Evolutionary conservation across 257 asterid genomes (phyloP).

Genomic region (Parsonsia alboflavescens): DNA sequence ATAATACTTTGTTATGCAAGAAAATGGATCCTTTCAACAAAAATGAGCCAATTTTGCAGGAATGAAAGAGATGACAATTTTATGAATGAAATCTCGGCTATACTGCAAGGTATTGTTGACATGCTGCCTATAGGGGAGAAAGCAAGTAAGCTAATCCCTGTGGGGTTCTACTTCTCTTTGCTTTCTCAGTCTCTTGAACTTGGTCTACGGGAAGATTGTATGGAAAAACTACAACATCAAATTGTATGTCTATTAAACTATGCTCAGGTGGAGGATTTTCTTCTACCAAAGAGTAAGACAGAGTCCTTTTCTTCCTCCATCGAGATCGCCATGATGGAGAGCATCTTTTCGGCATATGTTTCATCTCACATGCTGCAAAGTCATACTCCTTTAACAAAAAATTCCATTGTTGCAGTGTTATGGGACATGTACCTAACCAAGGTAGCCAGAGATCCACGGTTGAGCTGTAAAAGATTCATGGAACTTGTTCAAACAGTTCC

Average conservation of each 20-base stretch:
- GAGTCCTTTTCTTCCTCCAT: conserved; percentile 21
- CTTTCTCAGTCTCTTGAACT: conserved; percentile 39
- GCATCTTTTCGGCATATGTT: conserved; percentile 38
- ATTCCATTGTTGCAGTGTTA: conserved; percentile 37
- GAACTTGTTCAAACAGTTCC: conserved; percentile 60
- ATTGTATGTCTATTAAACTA: conserved; percentile 42
- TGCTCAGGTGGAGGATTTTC: conserved; percentile 48
- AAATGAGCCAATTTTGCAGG: conserved; percentile 8
- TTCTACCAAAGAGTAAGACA: conserved; percentile 22
- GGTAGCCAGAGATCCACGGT: conserved; percentile 38
- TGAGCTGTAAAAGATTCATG: conserved; percentile 36
- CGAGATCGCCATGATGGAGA: conserved; percentile 45
- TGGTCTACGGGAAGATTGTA: conserved; percentile 31
- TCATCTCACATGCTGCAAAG: conserved; percentile 31
- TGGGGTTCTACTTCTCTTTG: conserved; percentile 58
- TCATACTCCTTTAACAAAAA: conserved; percentile 27
- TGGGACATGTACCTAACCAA: conserved; percentile 59
- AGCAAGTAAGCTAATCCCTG: conserved; percentile 47
- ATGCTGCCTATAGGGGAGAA: conserved; percentile 43
- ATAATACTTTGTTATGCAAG: conserved; percentile 52
- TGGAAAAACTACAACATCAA: conserved; percentile 47
- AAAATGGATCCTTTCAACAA: conserved; percentile 35
- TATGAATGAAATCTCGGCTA: conserved; percentile 12
- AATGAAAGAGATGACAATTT: conserved; percentile 12
- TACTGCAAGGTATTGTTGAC: conserved; percentile 44